Base-by-base conservation (phyloP, 2,329 filamentous ascomycete species). In the Verticillium isaacii region DNA sequence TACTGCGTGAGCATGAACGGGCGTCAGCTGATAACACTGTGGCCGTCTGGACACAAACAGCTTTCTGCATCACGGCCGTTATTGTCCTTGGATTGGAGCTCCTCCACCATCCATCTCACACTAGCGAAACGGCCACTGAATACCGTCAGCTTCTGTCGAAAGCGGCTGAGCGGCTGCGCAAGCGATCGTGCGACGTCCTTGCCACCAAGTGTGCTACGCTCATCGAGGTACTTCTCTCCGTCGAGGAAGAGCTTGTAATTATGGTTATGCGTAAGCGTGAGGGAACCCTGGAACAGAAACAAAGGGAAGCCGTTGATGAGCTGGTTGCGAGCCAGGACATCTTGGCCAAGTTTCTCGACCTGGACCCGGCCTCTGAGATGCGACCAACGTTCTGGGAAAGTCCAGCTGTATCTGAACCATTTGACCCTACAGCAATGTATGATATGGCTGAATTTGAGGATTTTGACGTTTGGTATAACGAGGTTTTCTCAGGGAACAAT, bases 1-100 rank as follows among this genome's bases (percentile, higher is more conserved):
- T 75, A 19, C 41, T 77, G 60, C 64, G 67, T 1, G 68, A 71
- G 52, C 66, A 70, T 60, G 64, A 63, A 45, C 64, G 63, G 23
- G 63, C 65, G 9, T 63, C 63, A 14, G 63, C 62, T 3, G 61
- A 62, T 6, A 64, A 66, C 32, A 62, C 62, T 11, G 61, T 69
- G 15, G 68, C 68, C 0, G 63, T 71, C 34, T 71, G 70, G 70
- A 70, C 66, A 3, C 68, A 70, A 32, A 67, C 69, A 0, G 70
- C 70, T 1, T 71, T 69, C 32, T 69, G 67, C 58, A 68, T 70
- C 58, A 68, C 69, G 11, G 70, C 69, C 0, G 64, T 65, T 1
- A 50, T 69, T 15, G 61, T 70, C 2, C 65, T 70, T 12, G 66
- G 67, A 8, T 64, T 70, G 34, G 68, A 70, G 34, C 59, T 70